Evolutionary conservation across 805 yeast species (phyloP).

Genomic region (Candida maris): DNA sequence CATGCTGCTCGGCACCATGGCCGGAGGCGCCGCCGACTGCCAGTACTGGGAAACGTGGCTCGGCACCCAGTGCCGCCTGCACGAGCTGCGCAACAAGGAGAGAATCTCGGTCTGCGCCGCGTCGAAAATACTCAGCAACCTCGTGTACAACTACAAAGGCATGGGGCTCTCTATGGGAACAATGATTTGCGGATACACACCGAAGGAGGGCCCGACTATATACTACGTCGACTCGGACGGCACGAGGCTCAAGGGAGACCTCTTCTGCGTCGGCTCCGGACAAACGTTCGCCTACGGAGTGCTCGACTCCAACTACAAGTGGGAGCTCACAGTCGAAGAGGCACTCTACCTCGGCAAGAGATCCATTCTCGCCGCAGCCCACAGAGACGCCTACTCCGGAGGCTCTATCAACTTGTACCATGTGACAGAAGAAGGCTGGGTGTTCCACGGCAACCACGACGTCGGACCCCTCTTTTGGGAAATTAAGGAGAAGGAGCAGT

Average conservation of each 20-base stretch:
- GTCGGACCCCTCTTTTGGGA: constrained; percentile 92
- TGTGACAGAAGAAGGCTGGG: constrained; percentile 92
- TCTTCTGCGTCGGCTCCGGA: constrained; percentile 98
- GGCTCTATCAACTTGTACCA: constrained; percentile 93
- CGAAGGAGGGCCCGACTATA: constrained; percentile 92
- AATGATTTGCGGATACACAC: constrained; percentile 96
- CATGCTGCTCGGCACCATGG: constrained; percentile 93
- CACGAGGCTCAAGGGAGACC: constrained; percentile 87
- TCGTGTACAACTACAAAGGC: constrained; percentile 92
- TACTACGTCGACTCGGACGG: constrained; percentile 98
- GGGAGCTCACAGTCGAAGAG: constrained; percentile 92
- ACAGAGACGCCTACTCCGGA: constrained; percentile 97
- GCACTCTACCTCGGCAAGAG: constrained; percentile 93
- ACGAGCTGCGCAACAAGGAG: constrained; percentile 91
- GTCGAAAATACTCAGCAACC: constrained; percentile 83
- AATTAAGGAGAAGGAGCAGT: constrained; percentile 79
- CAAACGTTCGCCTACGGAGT: constrained; percentile 99
- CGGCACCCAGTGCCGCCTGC: constrained; percentile 92
- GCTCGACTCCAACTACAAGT: constrained; percentile 82
- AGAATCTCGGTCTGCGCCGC: constrained; percentile 97
- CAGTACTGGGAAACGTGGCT: constrained; percentile 99
- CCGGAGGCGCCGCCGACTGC: constrained; percentile 99
- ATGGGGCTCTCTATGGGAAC: constrained; percentile 99
- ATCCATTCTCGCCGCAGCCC: constrained; percentile 95
- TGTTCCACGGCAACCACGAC: constrained; percentile 90